phyloP scores from a whole-genome alignment of 352 stramenopile species.

The Bremia lactucae region DNA sequence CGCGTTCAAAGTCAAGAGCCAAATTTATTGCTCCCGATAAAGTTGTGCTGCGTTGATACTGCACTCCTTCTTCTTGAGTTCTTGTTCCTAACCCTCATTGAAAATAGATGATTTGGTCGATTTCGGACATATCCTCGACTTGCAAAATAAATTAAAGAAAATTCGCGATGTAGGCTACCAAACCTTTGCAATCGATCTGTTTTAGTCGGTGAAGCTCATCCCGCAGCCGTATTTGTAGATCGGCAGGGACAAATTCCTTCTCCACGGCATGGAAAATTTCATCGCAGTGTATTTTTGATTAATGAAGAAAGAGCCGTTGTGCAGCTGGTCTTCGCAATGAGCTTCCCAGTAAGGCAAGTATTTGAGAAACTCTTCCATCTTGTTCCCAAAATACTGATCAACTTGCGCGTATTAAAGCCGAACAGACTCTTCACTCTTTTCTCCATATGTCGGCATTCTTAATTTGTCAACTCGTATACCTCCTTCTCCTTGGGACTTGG shows the following conservation, averaged over 20 bases:
- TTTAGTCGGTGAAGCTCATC: conserved; percentile 1
- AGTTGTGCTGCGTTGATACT: conserved; percentile 3
- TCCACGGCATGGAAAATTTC: not conserved
- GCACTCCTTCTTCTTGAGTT: conserved; percentile 4
- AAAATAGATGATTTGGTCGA: conserved; percentile 9
- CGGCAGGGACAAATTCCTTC: conserved; percentile 3
- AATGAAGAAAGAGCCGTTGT: not conserved
- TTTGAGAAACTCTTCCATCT: not conserved
- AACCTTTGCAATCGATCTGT: not conserved
- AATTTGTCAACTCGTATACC: not conserved
- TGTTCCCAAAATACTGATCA: not conserved
- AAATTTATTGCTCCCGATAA: conserved; percentile 2
- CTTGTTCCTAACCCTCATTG: not conserved
- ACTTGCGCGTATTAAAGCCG: not conserved
- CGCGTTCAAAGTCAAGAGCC: conserved; percentile 3
- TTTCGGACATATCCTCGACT: conserved; percentile 2
- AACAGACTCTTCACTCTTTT: not conserved
- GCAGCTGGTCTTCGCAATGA: not conserved
- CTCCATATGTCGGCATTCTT: not conserved
- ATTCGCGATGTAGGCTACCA: conserved; percentile 5
- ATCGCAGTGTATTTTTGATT: not conserved
- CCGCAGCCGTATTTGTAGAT: conserved; percentile 2
- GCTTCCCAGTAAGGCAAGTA: not conserved
- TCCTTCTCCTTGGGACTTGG: too few relatives aligned
- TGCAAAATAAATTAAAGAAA: conserved; percentile 5